Conservation (phyloP, 768 basidiomycete genomes). For the Suillus sp. region DNA sequence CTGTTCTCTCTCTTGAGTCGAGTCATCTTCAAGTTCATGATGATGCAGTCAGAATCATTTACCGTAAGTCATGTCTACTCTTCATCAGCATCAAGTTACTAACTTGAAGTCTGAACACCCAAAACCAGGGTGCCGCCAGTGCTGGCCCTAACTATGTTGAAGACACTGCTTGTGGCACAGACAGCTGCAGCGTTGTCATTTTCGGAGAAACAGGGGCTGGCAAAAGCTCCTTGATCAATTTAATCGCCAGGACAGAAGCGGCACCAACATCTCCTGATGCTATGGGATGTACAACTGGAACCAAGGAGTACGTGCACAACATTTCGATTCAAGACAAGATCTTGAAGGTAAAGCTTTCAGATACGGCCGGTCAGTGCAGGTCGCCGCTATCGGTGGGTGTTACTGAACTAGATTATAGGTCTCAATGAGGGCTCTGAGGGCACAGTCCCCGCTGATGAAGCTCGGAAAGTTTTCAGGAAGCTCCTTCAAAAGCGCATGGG, state of each 20-base stretch:
- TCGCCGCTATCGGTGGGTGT: constrained; percentile 1
- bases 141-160: background rate
- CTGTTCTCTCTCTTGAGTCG: background rate
- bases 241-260: constrained; percentile 32
- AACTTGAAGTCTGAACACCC: background rate
- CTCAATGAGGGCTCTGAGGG: constrained; percentile 36
- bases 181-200: constrained; percentile 38
- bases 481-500: constrained; percentile 35
- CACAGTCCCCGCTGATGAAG: constrained; percentile 28
- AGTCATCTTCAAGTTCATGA: background rate
- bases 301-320: constrained; percentile 25
- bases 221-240: constrained; percentile 48
- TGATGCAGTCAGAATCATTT: background rate
- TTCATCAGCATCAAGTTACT: background rate
- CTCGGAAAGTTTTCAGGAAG: constrained; percentile 27
- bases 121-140: background rate
- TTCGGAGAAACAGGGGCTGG: constrained; percentile 47
- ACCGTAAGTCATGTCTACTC: background rate
- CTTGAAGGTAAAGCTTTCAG: constrained; percentile 29
- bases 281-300: constrained; percentile 39
- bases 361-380: constrained; percentile 32
- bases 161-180: constrained; percentile 1
- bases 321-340: constrained; percentile 17
- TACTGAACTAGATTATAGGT: constrained; percentile 18
- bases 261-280: constrained; percentile 38